A percentile compares a stretch with the other conserved stretches of the same genome.
phyloP scores from a whole-genome alignment of 305 asterid species.

The Fraxinus floribunda region DNA sequence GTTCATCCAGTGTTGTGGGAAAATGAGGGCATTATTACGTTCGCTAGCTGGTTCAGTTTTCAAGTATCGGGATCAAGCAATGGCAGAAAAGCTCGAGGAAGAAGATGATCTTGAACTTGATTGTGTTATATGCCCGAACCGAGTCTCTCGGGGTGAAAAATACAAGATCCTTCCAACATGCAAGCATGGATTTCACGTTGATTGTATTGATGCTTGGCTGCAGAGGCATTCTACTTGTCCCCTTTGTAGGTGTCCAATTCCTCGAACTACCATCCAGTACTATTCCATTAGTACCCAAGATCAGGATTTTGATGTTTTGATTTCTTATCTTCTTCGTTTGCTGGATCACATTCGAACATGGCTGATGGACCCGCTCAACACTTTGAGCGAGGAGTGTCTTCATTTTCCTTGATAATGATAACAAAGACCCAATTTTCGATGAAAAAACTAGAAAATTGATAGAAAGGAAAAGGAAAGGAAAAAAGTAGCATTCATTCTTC shows the following conservation, averaged over 20 bases:
- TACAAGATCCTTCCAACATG: slow-evolving; percentile 22
- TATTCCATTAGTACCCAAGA: not conserved
- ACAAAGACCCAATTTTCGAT: not conserved
- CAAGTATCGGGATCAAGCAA: not conserved
- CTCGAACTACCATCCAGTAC: not conserved
- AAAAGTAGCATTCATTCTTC: not conserved
- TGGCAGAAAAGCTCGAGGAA: not conserved
- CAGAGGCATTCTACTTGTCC: slow-evolving; percentile 20
- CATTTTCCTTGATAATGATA: not conserved
- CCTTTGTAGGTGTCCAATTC: slow-evolving; percentile 16
- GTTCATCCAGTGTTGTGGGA: not conserved
- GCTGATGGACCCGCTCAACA: slow-evolving; percentile 16
- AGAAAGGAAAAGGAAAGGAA: not conserved
- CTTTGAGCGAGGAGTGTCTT: not conserved
- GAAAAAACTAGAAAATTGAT: too few relatives aligned
- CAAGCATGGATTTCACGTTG: slow-evolving; percentile 22
- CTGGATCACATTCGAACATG: slow-evolving; percentile 6
- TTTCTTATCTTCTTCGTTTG: slow-evolving; percentile 2
- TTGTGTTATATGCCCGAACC: slow-evolving; percentile 21
- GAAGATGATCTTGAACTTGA: not conserved
- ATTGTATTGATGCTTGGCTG: slow-evolving; percentile 29
- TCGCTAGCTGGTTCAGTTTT: not conserved
- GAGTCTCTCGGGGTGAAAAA: slow-evolving; percentile 10
- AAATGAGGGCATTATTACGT: not conserved
- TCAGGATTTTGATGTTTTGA: not conserved